Evolutionary conservation across 2,329 filamentous ascomycete species (phyloP), one percentile per base, ranked within the genome.

Genomic region (Venturia aucupariae): DNA sequence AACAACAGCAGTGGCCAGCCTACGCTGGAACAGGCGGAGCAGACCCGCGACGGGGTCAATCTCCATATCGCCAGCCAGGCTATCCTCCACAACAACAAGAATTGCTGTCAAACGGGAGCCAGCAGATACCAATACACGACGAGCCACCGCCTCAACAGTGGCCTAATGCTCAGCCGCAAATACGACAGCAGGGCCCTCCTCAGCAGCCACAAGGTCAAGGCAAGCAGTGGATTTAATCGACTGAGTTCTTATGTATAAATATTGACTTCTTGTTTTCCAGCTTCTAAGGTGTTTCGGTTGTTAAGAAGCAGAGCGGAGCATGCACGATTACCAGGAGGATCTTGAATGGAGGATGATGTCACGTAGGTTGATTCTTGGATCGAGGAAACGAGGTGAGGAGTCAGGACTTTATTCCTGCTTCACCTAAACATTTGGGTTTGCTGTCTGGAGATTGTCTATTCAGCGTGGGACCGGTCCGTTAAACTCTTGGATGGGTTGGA

Each of bases 71-170:
- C 19, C 59, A 61, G 39, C 59, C 59, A n/a, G n/a, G 19, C 15
- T 32, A 62, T 62, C 61, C 42, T 24, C 22, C 24, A 46, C 61
- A 62, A 42, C 42, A 22, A 42, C 55, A 60, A 38, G 35, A 60
- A 27, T 27, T 27, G 15, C 59, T 15, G 27, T 38, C 59, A 42
- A 24, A 41, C 8, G 27, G 15, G 7, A 10, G 38, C n/a, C 59
- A 60, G 5, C 59, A 57, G 51, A 35, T 60, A 5, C 35, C 59
- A 13, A 38, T 62, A 39, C 42, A 24, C 17, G 27, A 42, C 17
- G 41, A 4, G 11, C 24, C 10, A 48, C 42, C 46, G 30, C 42
- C 39, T 22, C 39, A 51, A 24, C 61, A 27, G 24, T 44, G 42
- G 61, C 24, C 38, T 3, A 41, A 62, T 7, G 41, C 10, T 30